Evolutionary conservation across 2,329 filamentous ascomycete species (phyloP), one percentile per base, ranked within the genome.

Genomic region (Cladosporium cucumerinum): DNA sequence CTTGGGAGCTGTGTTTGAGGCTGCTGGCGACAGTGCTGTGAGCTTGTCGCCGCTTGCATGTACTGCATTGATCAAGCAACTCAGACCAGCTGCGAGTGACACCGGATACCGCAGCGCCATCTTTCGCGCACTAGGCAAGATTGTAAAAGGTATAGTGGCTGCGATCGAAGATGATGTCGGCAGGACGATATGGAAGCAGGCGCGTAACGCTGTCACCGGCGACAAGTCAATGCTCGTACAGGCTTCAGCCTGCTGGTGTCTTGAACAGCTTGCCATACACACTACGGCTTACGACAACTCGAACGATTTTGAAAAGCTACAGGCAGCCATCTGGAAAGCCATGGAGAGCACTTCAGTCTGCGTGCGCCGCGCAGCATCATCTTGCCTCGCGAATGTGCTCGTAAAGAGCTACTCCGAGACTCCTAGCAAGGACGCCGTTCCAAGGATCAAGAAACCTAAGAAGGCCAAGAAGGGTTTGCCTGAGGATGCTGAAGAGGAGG

Each of bases 161-260:
- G 92, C 91, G 66, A 84, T 94, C 72, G 95, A 99, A 71, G 95
- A 99, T 77, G 82, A 81, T 63, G 83, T 93, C 43, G 91, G 91
- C n/a, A 87, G 93, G 73, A 93, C 97, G 75, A 86, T 96, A 18
- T 98, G 93, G 92, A 99, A 97, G 78, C 91, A 94, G 75, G 89
- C 88, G 28, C 88, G 95, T 68, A 92, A 84, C 76, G 85, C 90
- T 70, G 90, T 90, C 30, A 84, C 87, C 0, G 84, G 83, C 66
- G 96, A 99, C 77, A 98, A 95, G 78, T 91, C 92, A 4, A 84
- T 87, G 2, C 83, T 96, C 36, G 93, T 94, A 8, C 87, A 97
- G 75, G 85, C 89, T 18, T 86, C 87, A 64, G 90, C 92, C 10
- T 96, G 91, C 72, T 87, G 87, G 69, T 96, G 92, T 74, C 79